phyloP scores from a whole-genome alignment of 768 basidiomycete genomes.

The Suillus occidentalis region DNA sequence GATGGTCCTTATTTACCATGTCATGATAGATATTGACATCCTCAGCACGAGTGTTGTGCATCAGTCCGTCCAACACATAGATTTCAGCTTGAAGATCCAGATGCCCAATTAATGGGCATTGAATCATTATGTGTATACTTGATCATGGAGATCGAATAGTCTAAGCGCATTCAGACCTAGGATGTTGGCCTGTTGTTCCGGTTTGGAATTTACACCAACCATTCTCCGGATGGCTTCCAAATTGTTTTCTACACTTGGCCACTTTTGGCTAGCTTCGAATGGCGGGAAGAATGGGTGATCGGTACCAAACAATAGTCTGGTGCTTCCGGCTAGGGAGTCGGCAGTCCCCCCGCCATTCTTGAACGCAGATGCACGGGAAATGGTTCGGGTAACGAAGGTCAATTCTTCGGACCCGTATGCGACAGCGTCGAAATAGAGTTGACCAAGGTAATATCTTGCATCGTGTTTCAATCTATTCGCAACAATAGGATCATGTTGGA shows the following conservation, averaged over 20 bases:
- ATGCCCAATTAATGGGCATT: slow-evolving; percentile 41
- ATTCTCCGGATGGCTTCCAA: slow-evolving; percentile 74
- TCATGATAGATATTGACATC: slow-evolving; percentile 82
- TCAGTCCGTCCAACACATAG: slow-evolving; percentile 91
- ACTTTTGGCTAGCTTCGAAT: slow-evolving; percentile 61
- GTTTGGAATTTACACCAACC: slow-evolving; percentile 44
- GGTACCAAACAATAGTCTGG: slow-evolving; percentile 76
- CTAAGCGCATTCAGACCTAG: slow-evolving; percentile 71
- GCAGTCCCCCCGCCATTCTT: slow-evolving; percentile 32
- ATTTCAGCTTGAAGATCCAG: slow-evolving; percentile 97
- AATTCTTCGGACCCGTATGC: slow-evolving; percentile 86
- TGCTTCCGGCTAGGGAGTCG: slow-evolving; percentile 46
- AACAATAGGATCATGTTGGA: slow-evolving; percentile 82
- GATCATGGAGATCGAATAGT: slow-evolving; percentile 55
- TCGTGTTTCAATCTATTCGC: slow-evolving; percentile 75
- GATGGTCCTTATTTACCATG: not conserved
- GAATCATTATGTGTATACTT: slow-evolving; percentile 13
- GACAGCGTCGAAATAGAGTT: slow-evolving; percentile 84
- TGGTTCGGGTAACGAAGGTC: slow-evolving; percentile 69
- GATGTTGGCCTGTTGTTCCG: slow-evolving; percentile 62
- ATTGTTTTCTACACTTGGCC: slow-evolving; percentile 87
- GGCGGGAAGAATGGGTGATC: slow-evolving; percentile 94
- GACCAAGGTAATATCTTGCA: slow-evolving; percentile 79
- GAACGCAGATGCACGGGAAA: slow-evolving; percentile 60
- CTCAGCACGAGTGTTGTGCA: slow-evolving; percentile 88